Evolutionary conservation across 78 protist species (phyloP).

Genomic region (Dictyostelium brefeldianum): DNA sequence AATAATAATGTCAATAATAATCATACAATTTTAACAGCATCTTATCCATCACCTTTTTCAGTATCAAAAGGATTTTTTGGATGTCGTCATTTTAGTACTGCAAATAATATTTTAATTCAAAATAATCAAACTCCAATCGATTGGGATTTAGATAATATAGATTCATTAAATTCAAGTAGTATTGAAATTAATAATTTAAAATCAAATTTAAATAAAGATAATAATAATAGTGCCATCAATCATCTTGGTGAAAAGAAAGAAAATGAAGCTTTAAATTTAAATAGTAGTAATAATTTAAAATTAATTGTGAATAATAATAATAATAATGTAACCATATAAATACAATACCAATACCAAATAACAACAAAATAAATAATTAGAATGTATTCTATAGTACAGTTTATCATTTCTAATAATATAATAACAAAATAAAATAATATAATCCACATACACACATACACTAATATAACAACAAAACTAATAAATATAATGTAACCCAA

Average conservation of each 20-base stretch:
- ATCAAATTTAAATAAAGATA: background rate
- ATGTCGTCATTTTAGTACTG: conserved; percentile 72
- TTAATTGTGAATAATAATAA: background rate
- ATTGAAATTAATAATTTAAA: background rate
- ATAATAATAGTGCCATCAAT: background rate
- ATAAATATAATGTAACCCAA: too few species aligned
- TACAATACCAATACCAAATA: background rate
- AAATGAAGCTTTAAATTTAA: background rate
- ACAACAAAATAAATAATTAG: background rate
- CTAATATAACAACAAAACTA: too few species aligned
- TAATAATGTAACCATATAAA: background rate
- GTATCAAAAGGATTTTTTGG: conserved; percentile 68
- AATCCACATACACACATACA: too few species aligned
- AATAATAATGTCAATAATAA: background rate
- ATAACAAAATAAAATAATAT: too few species aligned
- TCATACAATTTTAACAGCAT: conserved; percentile 76
- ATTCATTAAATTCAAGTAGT: background rate
- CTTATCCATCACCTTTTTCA: conserved; percentile 88
- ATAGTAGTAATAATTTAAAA: background rate
- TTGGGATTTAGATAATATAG: conserved; percentile 58
- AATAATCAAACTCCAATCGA: conserved; percentile 56
- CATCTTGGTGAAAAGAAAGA: background rate
- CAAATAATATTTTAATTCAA: conserved; percentile 63
- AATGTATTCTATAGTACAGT: background rate
- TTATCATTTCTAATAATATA: background rate